Evolutionary conservation across 441 rosid species (phyloP).

Genomic region (Arabidopsis hybrid): DNA sequence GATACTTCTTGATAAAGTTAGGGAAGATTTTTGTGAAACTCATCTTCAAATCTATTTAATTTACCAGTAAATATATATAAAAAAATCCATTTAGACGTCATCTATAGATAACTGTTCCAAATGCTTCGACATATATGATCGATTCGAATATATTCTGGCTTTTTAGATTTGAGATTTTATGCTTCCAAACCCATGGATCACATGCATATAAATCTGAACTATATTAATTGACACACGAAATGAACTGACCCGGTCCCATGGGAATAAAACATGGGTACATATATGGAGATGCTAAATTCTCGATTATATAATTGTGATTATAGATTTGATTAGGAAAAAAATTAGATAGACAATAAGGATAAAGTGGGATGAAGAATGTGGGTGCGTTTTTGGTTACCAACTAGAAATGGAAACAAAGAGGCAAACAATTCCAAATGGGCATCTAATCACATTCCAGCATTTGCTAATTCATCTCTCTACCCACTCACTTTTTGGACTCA

Average conservation of each 20-base stretch:
- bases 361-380: conserved; percentile 35
- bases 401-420: conserved; percentile 33
- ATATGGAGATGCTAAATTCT: conserved; percentile 20
- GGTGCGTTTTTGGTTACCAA: conserved; percentile 32
- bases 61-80: not conserved
- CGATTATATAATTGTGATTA: not conserved
- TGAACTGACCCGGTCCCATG: not conserved
- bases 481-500: conserved; percentile 35
- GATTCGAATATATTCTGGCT: conserved; percentile 26
- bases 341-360: conserved; percentile 15
- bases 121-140: conserved; percentile 17
- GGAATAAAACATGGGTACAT: conserved; percentile 17
- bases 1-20: conserved; percentile 40
- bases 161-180: conserved; percentile 13
- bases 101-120: conserved; percentile 1
- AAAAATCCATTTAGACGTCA: not conserved
- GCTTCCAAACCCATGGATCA: conserved; percentile 31
- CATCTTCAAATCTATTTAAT: conserved; percentile 17
- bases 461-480: conserved; percentile 24
- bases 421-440: conserved; percentile 43
- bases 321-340: not conserved
- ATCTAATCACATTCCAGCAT: conserved; percentile 44
- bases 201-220: not conserved
- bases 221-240: too few relatives aligned
- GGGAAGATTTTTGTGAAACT: conserved; percentile 33